Base-by-base conservation (phyloP, 2,329 filamentous ascomycete species). In the Phaeophleospora eucalypticola region DNA sequence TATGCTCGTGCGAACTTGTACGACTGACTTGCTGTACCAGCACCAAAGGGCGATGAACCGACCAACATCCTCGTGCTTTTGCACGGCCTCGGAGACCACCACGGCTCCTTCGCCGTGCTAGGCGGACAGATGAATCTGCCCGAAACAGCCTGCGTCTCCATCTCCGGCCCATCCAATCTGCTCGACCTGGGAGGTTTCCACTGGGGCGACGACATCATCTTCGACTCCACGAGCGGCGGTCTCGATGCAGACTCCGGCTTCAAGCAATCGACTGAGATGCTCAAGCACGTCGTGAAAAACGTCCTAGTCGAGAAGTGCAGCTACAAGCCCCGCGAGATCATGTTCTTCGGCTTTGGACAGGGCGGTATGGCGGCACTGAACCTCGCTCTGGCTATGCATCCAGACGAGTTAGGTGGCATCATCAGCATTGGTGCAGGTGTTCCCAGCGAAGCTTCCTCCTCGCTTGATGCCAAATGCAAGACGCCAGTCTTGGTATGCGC, bases 31-130 rank as follows among this genome's bases (percentile, higher is more conserved):
- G n/a, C n/a, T n/a, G n/a, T n/a, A n/a, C n/a, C 67, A 61, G 71
- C 73, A 12, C 60, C 78, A 32, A 52, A 58, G 24, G 62, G 64
- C 19, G 80, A 85, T 51, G 78, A 78, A 10, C 80, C 84, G 8
- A 86, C 82, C 36, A 84, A 90, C 58, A 76, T 94, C 57, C 80
- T 95, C 52, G 71, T 95, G 62, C 79, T 95, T 42, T 81, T 95
- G 48, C 89, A 95, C 67, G 89, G 89, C 54, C 79, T 95, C 10
- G 89, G 89, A 52, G 89, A 95, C 69, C 81, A 78, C 27, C 79
- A 87, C 49, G 61, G 65, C 2, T 75, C 86, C 29, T 94, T 93
- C 65, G 77, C 80, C 49, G 70, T 71, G 36, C 85, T 95, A 51
- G 87, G 83, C 16, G 73, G 74, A 46, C 81, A 80, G 56, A 70